phyloP scores from a whole-genome alignment of 1,284 basidiomycete species.

The Melampsora larici-populina region DNA sequence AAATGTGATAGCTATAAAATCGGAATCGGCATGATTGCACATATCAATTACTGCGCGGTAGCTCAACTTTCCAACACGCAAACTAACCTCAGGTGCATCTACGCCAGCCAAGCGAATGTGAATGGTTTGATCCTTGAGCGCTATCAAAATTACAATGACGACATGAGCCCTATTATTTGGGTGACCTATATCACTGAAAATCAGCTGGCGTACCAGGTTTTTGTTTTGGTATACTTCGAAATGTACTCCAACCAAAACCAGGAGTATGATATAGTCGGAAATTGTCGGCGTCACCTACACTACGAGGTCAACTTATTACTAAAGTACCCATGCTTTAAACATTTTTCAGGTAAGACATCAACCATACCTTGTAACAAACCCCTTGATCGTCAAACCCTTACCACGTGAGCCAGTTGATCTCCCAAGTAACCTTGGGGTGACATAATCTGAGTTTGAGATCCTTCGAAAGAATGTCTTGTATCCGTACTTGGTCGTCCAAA shows the following conservation, averaged over 20 bases:
- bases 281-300: slow-evolving; percentile 43
- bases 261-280: slow-evolving; percentile 40
- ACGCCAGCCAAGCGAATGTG: slow-evolving; percentile 37
- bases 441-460: slow-evolving; percentile 39
- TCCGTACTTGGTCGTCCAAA: slow-evolving; percentile 22
- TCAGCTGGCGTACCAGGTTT: slow-evolving; percentile 14
- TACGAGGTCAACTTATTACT: slow-evolving; percentile 6
- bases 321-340: background rate
- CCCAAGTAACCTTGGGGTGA: slow-evolving; percentile 26
- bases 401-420: background rate
- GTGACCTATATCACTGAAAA: background rate
- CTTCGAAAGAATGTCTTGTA: slow-evolving; percentile 30
- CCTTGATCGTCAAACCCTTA: slow-evolving; percentile 26
- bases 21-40: background rate
- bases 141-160: background rate
- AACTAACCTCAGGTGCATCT: slow-evolving; percentile 36
- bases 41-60: background rate
- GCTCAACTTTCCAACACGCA: background rate
- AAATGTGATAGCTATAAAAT: slow-evolving; percentile 28
- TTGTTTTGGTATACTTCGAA: slow-evolving; percentile 29
- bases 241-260: slow-evolving; percentile 32
- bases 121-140: slow-evolving; percentile 38
- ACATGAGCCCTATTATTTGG: too few relatives aligned
- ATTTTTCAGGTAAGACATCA: background rate
- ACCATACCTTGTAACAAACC: slow-evolving; percentile 40